Conservation (phyloP, 176 grass and related monocot species). For the Oryza punctata region DNA sequence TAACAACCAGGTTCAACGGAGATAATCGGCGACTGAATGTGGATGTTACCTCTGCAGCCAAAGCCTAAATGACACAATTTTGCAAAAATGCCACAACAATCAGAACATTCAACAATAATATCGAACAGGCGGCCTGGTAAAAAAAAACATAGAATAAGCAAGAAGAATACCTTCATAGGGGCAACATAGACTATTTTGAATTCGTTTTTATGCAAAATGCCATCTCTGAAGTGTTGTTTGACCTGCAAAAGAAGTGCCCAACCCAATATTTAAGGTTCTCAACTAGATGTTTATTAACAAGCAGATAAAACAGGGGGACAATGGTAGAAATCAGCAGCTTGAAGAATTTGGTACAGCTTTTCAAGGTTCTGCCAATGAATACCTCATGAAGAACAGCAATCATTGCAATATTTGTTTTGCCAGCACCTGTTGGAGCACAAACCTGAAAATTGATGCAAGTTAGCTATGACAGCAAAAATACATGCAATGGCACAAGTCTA, state of each 20-base stretch:
- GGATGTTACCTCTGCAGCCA: conserved; percentile 90
- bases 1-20: conserved; percentile 80
- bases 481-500: conserved; percentile 21
- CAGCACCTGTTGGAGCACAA: conserved; percentile 98
- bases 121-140: neutral
- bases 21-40: conserved; percentile 82
- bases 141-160: conserved; percentile 11
- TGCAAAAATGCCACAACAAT: conserved; percentile 21
- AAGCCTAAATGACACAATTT: conserved; percentile 69
- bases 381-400: conserved; percentile 98
- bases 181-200: conserved; percentile 99
- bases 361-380: conserved; percentile 31
- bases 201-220: conserved; percentile 94
- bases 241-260: conserved; percentile 48
- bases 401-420: conserved; percentile 99
- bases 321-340: conserved; percentile 13
- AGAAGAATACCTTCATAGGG: conserved; percentile 92
- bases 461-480: conserved; percentile 27
- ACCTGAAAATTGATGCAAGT: conserved; percentile 66
- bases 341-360: conserved; percentile 9
- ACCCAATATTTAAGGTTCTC: conserved; percentile 24
- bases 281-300: conserved; percentile 12
- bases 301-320: neutral
- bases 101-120: conserved; percentile 12
- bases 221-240: conserved; percentile 96